phyloP scores from a whole-genome alignment of 2,329 filamentous ascomycete species.

The Aspergillus clavatus region DNA sequence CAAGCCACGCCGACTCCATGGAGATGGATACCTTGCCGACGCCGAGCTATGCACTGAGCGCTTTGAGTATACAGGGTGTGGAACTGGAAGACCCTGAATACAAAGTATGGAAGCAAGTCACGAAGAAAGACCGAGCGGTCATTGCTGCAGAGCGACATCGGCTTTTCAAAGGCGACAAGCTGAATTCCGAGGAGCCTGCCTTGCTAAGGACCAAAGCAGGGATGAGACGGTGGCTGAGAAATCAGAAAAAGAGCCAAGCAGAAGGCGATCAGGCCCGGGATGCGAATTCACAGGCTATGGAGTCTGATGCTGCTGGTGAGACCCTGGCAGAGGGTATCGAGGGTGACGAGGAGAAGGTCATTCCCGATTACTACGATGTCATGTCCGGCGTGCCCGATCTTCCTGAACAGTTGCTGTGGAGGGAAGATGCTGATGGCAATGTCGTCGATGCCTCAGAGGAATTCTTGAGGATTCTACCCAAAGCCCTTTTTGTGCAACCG shows the following conservation, averaged over 20 bases:
- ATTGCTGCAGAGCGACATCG: slow-evolving; percentile 80
- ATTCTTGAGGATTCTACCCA: slow-evolving; percentile 70
- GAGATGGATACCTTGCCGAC: slow-evolving; percentile 72
- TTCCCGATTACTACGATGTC: slow-evolving; percentile 93
- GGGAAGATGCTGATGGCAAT: slow-evolving; percentile 82
- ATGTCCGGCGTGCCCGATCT: slow-evolving; percentile 83
- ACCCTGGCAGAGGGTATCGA: slow-evolving; percentile 94
- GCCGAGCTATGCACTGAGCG: slow-evolving; percentile 63
- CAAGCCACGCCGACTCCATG: slow-evolving; percentile 76
- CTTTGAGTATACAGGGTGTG: slow-evolving; percentile 65
- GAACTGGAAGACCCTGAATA: slow-evolving; percentile 87
- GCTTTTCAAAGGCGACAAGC: slow-evolving; percentile 76
- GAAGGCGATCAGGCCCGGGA: slow-evolving; percentile 46
- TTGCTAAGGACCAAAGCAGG: slow-evolving; percentile 77
- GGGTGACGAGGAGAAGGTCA: slow-evolving; percentile 72
- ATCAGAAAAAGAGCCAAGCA: slow-evolving; percentile 64
- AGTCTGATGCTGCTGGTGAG: slow-evolving; percentile 55
- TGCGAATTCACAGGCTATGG: slow-evolving; percentile 44
- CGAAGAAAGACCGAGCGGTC: slow-evolving; percentile 87
- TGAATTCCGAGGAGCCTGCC: slow-evolving; percentile 84
- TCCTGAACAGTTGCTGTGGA: slow-evolving; percentile 71
- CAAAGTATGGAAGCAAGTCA: slow-evolving; percentile 98
- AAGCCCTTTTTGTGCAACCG: slow-evolving; percentile 70
- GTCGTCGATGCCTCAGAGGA: slow-evolving; percentile 85
- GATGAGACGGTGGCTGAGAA: slow-evolving; percentile 82